Conservation (phyloP, 208 protist species). For the Leishmania guyanensis region DNA sequence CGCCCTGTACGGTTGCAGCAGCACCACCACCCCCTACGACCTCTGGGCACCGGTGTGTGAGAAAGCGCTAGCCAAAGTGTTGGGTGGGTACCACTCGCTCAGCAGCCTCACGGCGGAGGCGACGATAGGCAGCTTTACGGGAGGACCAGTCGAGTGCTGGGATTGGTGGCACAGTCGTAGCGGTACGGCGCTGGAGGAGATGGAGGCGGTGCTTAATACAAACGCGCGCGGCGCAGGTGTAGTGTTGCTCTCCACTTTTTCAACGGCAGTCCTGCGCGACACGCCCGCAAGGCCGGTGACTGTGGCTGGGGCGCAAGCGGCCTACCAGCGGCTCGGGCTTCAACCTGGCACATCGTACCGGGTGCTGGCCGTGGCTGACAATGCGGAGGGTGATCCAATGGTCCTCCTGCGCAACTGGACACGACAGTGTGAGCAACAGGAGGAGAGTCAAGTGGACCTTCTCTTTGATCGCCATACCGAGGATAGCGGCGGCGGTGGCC, state of each 20-base stretch:
- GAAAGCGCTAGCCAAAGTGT: conserved; percentile 80
- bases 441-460: background rate
- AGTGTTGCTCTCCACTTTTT: conserved; percentile 46
- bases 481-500: background rate
- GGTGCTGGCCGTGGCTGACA: conserved; percentile 50
- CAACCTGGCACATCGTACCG: conserved; percentile 50
- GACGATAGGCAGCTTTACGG: conserved; percentile 56
- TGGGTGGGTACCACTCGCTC: conserved; percentile 52
- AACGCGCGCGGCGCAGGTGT: conserved; percentile 51
- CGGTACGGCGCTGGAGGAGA: conserved; percentile 46
- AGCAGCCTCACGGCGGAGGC: conserved; percentile 23
- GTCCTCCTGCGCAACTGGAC: conserved; percentile 58
- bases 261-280: conserved; percentile 6
- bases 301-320: background rate
- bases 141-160: conserved; percentile 68
- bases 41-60: conserved; percentile 74
- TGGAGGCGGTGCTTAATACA: conserved; percentile 53
- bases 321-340: conserved; percentile 32
- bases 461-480: background rate
- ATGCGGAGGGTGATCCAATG: conserved; percentile 39
- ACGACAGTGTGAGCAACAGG: background rate
- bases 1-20: conserved; percentile 41
- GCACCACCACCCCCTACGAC: conserved; percentile 33
- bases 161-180: conserved; percentile 51
- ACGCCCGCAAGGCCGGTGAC: background rate